Evolutionary conservation across 2,329 filamentous ascomycete genomes (phyloP).

Genomic region (Camillea tinctor): DNA sequence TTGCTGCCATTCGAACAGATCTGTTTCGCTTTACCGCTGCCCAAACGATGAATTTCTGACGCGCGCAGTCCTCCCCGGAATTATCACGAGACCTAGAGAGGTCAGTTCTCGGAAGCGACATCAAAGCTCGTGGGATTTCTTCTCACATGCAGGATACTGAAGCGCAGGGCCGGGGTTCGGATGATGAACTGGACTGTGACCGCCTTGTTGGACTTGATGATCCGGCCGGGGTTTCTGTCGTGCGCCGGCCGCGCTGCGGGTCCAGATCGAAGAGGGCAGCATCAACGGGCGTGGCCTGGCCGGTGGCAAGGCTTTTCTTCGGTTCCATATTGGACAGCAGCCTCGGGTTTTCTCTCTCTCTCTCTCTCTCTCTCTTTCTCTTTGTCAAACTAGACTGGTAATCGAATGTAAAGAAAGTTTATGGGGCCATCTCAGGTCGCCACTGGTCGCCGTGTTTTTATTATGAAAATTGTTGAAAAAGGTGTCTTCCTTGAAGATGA

Average conservation of each 20-base stretch:
- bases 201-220: constrained; percentile 20
- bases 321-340: constrained; percentile 24
- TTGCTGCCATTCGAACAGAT: constrained; percentile 44
- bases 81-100: constrained; percentile 43
- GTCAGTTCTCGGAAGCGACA: constrained; percentile 19
- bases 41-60: constrained; percentile 57
- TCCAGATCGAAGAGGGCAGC: constrained; percentile 23
- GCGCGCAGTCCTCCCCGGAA: constrained; percentile 48
- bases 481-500: constrained; percentile 26
- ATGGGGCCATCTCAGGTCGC: constrained; percentile 28
- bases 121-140: constrained; percentile 16
- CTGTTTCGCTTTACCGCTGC: constrained; percentile 54
- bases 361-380: no score
- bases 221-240: constrained; percentile 12
- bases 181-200: constrained; percentile 27
- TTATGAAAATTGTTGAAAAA: constrained; percentile 27
- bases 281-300: constrained; percentile 23
- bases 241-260: constrained; percentile 23
- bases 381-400: constrained; percentile 15
- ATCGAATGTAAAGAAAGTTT: constrained; percentile 24
- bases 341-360: constrained; percentile 3
- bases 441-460: constrained; percentile 32
- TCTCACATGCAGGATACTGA: constrained; percentile 32
- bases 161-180: constrained; percentile 20
- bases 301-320: constrained; percentile 25